These are phyloP conservation scores for Cerioporus squamosus DNA, from an alignment of 1,284 basidiomycete species.

Conservation along the genomic window DNA sequence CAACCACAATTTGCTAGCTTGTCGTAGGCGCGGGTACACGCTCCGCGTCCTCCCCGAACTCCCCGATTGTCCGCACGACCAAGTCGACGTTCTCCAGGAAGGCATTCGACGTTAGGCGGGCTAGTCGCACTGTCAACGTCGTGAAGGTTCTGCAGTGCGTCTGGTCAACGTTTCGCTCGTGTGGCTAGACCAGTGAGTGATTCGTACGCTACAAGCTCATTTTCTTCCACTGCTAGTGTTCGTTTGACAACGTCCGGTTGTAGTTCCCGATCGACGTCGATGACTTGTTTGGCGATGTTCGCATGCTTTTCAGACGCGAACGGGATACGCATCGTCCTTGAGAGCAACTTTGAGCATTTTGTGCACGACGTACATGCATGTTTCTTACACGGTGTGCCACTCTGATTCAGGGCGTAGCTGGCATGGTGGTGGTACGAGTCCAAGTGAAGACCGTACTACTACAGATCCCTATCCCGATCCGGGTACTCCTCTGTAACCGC, in stretches of 20 bases:
- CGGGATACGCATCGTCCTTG: conserved; percentile 76
- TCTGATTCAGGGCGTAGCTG: conserved; percentile 20
- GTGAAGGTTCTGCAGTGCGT: conserved; percentile 61
- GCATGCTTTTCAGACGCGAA: conserved; percentile 78
- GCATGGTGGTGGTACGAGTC: conserved; percentile 30
- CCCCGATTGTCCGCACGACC: conserved; percentile 79
- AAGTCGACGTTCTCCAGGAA: conserved; percentile 89
- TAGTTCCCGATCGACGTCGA: conserved; percentile 85
- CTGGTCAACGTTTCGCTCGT: conserved; percentile 12
- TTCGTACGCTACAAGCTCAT: conserved; percentile 70
- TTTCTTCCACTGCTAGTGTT: conserved; percentile 64
- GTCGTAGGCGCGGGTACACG: conserved; percentile 14
- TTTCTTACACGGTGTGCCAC: conserved; percentile 37
- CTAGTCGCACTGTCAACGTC: conserved; percentile 81
- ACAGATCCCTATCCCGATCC: background rate
- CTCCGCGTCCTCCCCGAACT: conserved; percentile 70
- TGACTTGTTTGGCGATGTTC: conserved; percentile 74
- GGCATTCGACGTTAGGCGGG: conserved; percentile 80
- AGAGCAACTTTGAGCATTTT: background rate
- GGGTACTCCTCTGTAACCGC: too few relatives aligned
- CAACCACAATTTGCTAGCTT: conserved; percentile 4
- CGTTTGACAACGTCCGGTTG: conserved; percentile 80
- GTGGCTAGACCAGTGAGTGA: background rate
- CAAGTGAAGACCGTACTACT: conserved; percentile 5
- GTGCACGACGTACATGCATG: background rate